Percentiles rank a stretch among this genome's conserved stretches.
These are phyloP conservation scores for Saturnispora silvae DNA, from an alignment of 805 yeast species.

Conservation along the genomic window DNA sequence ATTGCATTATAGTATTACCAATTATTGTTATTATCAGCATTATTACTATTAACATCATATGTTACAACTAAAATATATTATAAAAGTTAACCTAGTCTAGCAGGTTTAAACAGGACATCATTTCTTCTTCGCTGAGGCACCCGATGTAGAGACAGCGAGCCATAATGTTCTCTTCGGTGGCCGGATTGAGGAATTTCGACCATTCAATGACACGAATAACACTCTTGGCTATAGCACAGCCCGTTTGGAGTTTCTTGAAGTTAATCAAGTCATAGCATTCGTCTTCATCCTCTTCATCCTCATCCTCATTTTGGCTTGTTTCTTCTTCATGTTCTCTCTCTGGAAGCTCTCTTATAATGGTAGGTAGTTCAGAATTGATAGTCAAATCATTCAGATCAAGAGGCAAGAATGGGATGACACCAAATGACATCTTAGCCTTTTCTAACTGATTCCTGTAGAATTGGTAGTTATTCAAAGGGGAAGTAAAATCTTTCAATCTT, in stretches of 20 bases:
- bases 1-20: no score
- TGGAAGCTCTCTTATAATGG: slow-evolving; percentile 26
- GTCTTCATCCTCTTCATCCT: slow-evolving; percentile 8
- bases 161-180: slow-evolving; percentile 50
- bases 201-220: slow-evolving; percentile 78
- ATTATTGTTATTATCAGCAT: no score
- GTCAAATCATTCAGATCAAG: slow-evolving; percentile 75
- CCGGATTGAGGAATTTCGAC: slow-evolving; percentile 56
- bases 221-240: slow-evolving; percentile 68
- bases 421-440: slow-evolving; percentile 45
- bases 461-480: slow-evolving; percentile 65
- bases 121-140: slow-evolving; percentile 63
- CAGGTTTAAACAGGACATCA: slow-evolving; percentile 31
- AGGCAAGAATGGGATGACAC: slow-evolving; percentile 87
- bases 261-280: slow-evolving; percentile 44
- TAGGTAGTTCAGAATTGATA: slow-evolving; percentile 56
- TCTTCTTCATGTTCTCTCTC: no score
- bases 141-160: slow-evolving; percentile 79
- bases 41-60: no score
- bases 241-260: slow-evolving; percentile 64
- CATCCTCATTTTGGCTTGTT: no score
- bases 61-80: neutral
- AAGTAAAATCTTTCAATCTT: slow-evolving; percentile 57
- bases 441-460: slow-evolving; percentile 55
- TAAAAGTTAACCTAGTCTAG: slow-evolving; percentile 7